Base-by-base conservation (phyloP, 257 asterid genomes). In the Marsdenia floribunda region DNA sequence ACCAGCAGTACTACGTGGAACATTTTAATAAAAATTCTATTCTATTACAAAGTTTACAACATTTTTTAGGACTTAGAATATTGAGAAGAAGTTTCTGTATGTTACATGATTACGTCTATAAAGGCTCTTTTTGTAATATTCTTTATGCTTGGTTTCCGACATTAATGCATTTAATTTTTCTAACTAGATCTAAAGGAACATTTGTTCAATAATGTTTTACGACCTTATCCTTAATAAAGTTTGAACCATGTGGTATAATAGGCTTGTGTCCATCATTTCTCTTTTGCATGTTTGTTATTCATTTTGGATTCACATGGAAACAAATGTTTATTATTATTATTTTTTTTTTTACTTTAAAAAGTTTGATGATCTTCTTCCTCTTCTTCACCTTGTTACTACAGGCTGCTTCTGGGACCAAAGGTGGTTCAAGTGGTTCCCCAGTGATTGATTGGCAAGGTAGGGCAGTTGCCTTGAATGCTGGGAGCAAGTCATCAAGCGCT, bases 401-500 rank as follows among this genome's bases (percentile, higher is more conserved):
- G 99, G 99, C 99, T 53, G 99, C 99, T 83, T 95, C 99, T 24
- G 99, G 99, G 80, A 95, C 99, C 22, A 95, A 92, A 88, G 99
- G 99, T 55, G 99, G 99, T 78, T 95, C 99, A 81, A 95, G 99
- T 87, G 99, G 99, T 73, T 95, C 99, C 76, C 99, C 99, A 52
- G 99, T 92, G 70, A 95, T 95, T 83, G 97, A 95, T 86, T 95
- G 98, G 96, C 96, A 89, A 85, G 99, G 99, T 74, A 90, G 98
- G 87, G 99, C 96, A 66, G 96, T 92, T 73, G 99, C 98, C 76
- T 86, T 95, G 89, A 95, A 95, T 95, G 97, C 99, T 77, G 99
- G 99, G 83, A 86, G 99, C 86, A 95, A 92, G 88, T 90, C 97
- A 66, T 89, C 97, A 71, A 92, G 98, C 80, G 96, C 99, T 76